Evolutionary conservation across 2,329 filamentous ascomycete genomes (phyloP).

Genomic region (Metarhizium sp.): DNA sequence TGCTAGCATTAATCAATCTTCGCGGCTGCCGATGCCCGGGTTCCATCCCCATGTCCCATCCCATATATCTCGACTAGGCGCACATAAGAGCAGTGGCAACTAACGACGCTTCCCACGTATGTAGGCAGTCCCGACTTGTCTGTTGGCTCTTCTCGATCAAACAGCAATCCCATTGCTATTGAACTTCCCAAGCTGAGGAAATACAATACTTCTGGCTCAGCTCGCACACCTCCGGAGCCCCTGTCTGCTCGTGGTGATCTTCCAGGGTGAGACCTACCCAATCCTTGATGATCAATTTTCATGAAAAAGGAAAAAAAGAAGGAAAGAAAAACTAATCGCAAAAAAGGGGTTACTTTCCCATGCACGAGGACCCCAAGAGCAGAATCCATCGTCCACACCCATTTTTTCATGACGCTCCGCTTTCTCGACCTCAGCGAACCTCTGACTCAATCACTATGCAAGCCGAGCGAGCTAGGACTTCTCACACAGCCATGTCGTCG

Average conservation of each 20-base stretch:
- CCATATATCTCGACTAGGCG: conserved; percentile 1
- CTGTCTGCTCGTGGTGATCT: conserved; percentile 50
- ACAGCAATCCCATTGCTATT: conserved; percentile 44
- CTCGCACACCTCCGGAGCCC: conserved; percentile 36
- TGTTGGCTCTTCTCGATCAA: conserved; percentile 9
- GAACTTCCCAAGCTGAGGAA: conserved; percentile 35
- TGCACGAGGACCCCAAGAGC: conserved; percentile 44
- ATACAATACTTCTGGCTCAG: conserved; percentile 25
- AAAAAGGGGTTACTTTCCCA: conserved; percentile 49
- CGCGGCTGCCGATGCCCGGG: not conserved
- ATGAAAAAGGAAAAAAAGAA: too few species aligned
- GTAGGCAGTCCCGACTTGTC: conserved; percentile 4
- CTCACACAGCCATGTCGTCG: conserved; percentile 13
- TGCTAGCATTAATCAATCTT: conserved; percentile 2
- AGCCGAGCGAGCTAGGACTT: conserved; percentile 12
- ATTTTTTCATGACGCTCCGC: conserved; percentile 34
- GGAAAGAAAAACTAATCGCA: not conserved
- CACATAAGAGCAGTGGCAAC: not conserved
- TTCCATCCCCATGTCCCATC: not conserved
- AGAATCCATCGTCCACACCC: conserved; percentile 41
- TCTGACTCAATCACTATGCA: conserved; percentile 19
- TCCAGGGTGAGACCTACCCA: conserved; percentile 38
- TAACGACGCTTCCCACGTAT: not conserved
- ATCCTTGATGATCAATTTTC: not conserved
- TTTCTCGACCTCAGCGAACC: conserved; percentile 26